Evolutionary conservation across 176 grass and related monocot genomes (phyloP).

Genomic region (Thinopyrum elongatum): DNA sequence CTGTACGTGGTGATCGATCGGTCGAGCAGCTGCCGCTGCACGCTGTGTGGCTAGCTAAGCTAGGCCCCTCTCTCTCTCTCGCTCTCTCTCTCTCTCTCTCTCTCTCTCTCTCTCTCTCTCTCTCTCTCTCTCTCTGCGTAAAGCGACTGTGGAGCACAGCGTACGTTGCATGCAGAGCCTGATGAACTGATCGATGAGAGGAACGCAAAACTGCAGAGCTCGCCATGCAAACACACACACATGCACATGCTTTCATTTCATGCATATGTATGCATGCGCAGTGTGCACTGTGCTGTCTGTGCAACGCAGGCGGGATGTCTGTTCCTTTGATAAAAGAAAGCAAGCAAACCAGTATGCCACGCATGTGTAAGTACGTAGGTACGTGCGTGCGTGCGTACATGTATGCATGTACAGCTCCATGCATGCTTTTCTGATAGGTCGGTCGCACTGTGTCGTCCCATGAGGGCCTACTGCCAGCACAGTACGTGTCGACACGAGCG

Average conservation of each 20-base stretch:
- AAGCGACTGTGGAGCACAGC: conserved; percentile 10
- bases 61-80: not conserved
- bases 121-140: not conserved
- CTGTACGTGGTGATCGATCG: conserved; percentile 21
- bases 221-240: not conserved
- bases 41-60: not conserved
- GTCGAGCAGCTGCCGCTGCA: not conserved
- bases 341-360: not conserved
- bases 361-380: not conserved
- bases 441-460: not conserved
- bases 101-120: not conserved
- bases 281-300: not conserved
- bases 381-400: not conserved
- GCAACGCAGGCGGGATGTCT: conserved; percentile 21
- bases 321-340: not conserved
- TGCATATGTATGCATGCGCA: conserved; percentile 1
- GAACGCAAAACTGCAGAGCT: not conserved
- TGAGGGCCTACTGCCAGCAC: not conserved
- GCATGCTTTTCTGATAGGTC: not conserved
- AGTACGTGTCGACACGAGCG: not conserved
- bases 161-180: not conserved
- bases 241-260: not conserved
- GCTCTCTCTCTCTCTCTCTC: too few species aligned
- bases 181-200: conserved; percentile 11
- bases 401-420: not conserved